Percentiles rank a stretch among this genome's conserved stretches.
Conservation (phyloP, 345 rosid species). For the Citrus maxima region DNA sequence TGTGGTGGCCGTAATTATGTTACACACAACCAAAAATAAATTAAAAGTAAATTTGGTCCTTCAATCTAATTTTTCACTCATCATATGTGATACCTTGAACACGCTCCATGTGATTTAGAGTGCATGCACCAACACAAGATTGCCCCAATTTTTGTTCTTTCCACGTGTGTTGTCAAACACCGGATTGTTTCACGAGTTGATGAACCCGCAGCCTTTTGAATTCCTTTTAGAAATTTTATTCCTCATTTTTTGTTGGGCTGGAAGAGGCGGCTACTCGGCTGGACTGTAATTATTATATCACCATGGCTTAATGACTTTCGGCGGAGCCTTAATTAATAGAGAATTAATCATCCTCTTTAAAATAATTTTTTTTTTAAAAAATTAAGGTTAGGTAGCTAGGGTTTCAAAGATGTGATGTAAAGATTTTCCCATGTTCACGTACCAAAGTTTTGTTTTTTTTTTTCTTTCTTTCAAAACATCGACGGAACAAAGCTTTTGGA, state of each 20-base stretch:
- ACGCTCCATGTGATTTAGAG: not conserved
- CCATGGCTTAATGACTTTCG: slow-evolving; percentile 25
- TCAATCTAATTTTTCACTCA: not conserved
- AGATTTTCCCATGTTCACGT: slow-evolving; percentile 6
- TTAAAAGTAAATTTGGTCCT: no score
- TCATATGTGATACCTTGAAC: not conserved
- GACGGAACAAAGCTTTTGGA: not conserved
- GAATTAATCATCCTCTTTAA: slow-evolving; percentile 8
- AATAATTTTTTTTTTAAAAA: not conserved
- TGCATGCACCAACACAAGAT: not conserved
- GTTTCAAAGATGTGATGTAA: not conserved
- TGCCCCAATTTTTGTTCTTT: not conserved
- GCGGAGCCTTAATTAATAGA: slow-evolving; percentile 18
- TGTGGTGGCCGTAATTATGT: slow-evolving; percentile 6
- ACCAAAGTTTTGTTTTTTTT: not conserved
- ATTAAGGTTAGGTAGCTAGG: slow-evolving; percentile 4
- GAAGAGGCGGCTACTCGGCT: not conserved
- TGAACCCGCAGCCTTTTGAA: slow-evolving; percentile 1
- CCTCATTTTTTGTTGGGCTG: not conserved
- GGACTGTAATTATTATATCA: slow-evolving; percentile 12
- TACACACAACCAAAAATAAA: not conserved
- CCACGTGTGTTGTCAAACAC: slow-evolving; percentile 19
- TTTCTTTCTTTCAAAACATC: not conserved
- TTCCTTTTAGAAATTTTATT: not conserved
- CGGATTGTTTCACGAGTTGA: not conserved